Base-by-base conservation (phyloP, 306 rosid species). In the Lathyrus sativus region DNA sequence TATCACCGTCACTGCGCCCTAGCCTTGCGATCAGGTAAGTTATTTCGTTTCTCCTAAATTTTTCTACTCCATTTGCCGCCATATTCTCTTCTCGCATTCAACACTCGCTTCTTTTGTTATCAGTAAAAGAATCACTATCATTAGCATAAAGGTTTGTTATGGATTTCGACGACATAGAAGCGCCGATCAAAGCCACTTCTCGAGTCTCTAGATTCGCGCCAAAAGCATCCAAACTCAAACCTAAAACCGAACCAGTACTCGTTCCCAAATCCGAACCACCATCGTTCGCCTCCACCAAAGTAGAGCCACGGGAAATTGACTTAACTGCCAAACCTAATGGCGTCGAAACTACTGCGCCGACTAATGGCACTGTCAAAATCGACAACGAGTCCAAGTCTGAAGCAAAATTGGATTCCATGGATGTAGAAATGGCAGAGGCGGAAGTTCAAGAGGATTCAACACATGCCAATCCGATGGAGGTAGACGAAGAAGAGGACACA, bases 111-210 rank as follows among this genome's bases (percentile, higher is more conserved):
- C 4, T 19, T 51, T 51, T 19, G 7, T 3, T 19, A 3, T 9
- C 31, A 51, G 2, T 3, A 3, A 51, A 51, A 28, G 2, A 9
- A 51, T 9, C 24, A 9, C n/a, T 4, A 51, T 11, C 28, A 49
- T 11, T 17, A 13, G 5, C 58, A 51, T 4, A 9, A 51, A 51
- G 1, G 1, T 51, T 19, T 11, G 19, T 12, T 18, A 92, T 92
- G 98, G 96, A 93, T 79, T 67, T 90, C 8, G 98, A 88, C 73
- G 96, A 86, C 73, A 49, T 92, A 14, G 96, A 82, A 19, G 80
- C 17, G 13, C 84, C 85, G 24, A 43, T 14, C 77, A 70, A 74
- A 53, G 81, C 28, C 42, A 80, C 89, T 41, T 37, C 93, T 43
- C 83, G 98, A 37, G 57, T 70, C 61, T 72, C 87, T 60, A 73